These are phyloP conservation scores for Globisporangium viniferum DNA, from an alignment of 352 stramenopile species.

Conservation along the genomic window DNA sequence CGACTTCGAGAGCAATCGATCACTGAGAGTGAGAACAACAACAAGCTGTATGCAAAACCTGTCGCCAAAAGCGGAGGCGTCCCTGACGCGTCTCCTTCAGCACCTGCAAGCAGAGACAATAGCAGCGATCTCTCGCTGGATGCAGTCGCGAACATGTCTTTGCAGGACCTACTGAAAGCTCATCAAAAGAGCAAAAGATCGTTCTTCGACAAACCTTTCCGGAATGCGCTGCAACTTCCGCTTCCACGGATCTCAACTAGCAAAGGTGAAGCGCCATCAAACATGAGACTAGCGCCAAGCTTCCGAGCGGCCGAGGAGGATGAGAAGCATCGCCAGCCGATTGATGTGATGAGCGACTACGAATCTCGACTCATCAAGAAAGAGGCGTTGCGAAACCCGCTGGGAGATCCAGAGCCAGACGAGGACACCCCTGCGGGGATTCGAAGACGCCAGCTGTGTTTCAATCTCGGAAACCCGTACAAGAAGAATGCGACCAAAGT, in stretches of 20 bases:
- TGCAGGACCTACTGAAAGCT: constrained; percentile 49
- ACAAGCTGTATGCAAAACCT: constrained; percentile 62
- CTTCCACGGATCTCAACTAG: constrained; percentile 23
- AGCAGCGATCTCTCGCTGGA: constrained; percentile 43
- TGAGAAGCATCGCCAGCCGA: constrained; percentile 80
- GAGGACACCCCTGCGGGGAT: constrained; percentile 77
- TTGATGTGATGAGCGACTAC: constrained; percentile 89
- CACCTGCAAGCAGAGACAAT: constrained; percentile 23
- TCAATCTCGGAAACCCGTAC: constrained; percentile 87
- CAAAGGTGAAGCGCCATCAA: constrained; percentile 16
- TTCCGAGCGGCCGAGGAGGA: constrained; percentile 65
- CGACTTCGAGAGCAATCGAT: constrained; percentile 73
- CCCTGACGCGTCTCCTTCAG: constrained; percentile 37
- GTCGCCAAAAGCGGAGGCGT: constrained; percentile 23
- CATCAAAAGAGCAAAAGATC: constrained; percentile 47
- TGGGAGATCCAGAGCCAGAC: constrained; percentile 78
- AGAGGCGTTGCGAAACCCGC: constrained; percentile 80
- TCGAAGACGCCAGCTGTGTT: constrained; percentile 73
- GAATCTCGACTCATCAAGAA: constrained; percentile 86
- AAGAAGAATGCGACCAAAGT: constrained; percentile 87
- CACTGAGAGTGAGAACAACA: constrained; percentile 71
- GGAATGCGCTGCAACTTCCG: constrained; percentile 35
- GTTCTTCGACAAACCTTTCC: constrained; percentile 52
- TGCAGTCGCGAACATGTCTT: constrained; percentile 57
- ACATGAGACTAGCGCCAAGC: constrained; percentile 57